These are phyloP conservation scores for Microbotryum silenes-acaulis DNA, from an alignment of 1,284 basidiomycete species.

Conservation along the genomic window DNA sequence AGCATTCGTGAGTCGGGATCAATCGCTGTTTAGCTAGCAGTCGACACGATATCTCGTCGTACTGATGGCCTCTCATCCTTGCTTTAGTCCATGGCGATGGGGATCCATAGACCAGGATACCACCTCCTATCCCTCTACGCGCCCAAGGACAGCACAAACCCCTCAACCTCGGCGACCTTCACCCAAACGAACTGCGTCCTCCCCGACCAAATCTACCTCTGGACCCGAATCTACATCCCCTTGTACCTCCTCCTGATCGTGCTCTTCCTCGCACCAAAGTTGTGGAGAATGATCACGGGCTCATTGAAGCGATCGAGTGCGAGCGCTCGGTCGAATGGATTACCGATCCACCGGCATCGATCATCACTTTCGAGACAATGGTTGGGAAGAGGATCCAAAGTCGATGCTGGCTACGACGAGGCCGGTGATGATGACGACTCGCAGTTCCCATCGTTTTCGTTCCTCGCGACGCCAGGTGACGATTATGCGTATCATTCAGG, in stretches of 20 bases:
- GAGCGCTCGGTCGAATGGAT: slow-evolving; percentile 24
- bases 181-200: slow-evolving; percentile 53
- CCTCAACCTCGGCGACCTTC: slow-evolving; percentile 38
- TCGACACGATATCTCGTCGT: slow-evolving; percentile 40
- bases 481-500: slow-evolving; percentile 7
- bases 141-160: slow-evolving; percentile 41
- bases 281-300: background rate
- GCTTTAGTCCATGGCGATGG: slow-evolving; percentile 58
- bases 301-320: background rate
- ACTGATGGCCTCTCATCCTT: background rate
- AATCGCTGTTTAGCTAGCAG: background rate
- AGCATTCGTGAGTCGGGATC: slow-evolving; percentile 16
- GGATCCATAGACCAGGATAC: slow-evolving; percentile 69
- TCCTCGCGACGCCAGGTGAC: background rate
- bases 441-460: slow-evolving; percentile 16
- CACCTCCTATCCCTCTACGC: slow-evolving; percentile 63
- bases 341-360: slow-evolving; percentile 12
- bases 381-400: background rate
- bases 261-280: slow-evolving; percentile 20
- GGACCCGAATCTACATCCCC: slow-evolving; percentile 53
- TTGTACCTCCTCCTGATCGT: slow-evolving; percentile 41
- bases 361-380: background rate
- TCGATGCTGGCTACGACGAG: slow-evolving; percentile 1
- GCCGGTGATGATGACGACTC: slow-evolving; percentile 6
- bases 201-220: slow-evolving; percentile 59